Percentiles rank a stretch among this genome's conserved stretches.
Conservation (phyloP, 2,329 filamentous ascomycete genomes). For the Pseudonectria foliicola region DNA sequence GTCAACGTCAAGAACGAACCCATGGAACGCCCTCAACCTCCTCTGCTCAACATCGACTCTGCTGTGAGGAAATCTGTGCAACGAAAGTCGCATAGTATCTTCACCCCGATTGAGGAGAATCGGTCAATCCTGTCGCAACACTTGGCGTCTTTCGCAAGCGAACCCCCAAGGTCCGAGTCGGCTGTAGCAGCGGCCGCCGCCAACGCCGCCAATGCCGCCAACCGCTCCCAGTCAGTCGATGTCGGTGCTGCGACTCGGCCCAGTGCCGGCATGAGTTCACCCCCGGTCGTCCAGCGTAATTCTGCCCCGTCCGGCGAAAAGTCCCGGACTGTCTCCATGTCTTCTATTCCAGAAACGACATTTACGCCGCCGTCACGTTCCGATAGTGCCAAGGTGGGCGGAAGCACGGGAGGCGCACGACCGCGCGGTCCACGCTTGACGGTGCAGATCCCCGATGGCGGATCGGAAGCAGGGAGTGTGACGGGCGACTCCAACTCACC, state of each 20-base stretch:
- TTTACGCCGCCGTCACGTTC: conserved; percentile 68
- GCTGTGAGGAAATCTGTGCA: conserved; percentile 59
- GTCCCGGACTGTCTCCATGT: conserved; percentile 44
- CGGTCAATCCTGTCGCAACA: conserved; percentile 83
- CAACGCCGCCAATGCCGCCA: conserved; percentile 22
- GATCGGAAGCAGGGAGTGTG: conserved; percentile 67
- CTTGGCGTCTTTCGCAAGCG: conserved; percentile 59
- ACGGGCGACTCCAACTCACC: conserved; percentile 65
- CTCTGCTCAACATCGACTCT: conserved; percentile 42
- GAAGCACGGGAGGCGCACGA: conserved; percentile 54
- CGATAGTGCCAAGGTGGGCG: conserved; percentile 61
- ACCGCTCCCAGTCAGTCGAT: conserved; percentile 59
- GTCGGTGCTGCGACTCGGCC: conserved; percentile 47
- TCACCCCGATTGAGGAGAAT: conserved; percentile 93
- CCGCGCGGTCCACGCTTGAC: conserved; percentile 75
- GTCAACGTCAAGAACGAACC: conserved; percentile 44
- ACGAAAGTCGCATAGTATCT: conserved; percentile 85
- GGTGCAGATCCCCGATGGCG: conserved; percentile 90
- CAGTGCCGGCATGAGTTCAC: conserved; percentile 43
- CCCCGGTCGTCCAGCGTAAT: conserved; percentile 44
- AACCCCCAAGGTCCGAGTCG: conserved; percentile 34
- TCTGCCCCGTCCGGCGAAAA: conserved; percentile 41
- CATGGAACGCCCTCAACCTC: conserved; percentile 38
- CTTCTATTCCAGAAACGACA: conserved; percentile 56
- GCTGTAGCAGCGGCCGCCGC: conserved; percentile 20